Evolutionary conservation across 2,329 filamentous ascomycete species (phyloP).

Genomic region (Beauveria asiatica): DNA sequence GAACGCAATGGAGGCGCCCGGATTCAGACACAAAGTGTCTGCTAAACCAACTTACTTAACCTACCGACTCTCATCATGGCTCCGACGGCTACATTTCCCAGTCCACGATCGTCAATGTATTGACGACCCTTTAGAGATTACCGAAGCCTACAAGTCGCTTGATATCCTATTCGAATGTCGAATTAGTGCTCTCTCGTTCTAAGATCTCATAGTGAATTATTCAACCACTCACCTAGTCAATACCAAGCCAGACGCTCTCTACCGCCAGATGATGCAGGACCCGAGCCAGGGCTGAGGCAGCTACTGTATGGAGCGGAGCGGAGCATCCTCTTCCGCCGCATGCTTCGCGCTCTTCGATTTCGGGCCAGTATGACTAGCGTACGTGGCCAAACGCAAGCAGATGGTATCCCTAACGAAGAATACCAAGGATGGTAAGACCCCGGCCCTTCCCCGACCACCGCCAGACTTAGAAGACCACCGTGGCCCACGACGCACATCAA

Average conservation of each 20-base stretch:
- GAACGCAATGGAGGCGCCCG: neutral
- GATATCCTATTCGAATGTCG: neutral
- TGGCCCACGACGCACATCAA: constrained; percentile 43
- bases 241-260: constrained; percentile 38
- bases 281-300: constrained; percentile 39
- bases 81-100: neutral
- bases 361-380: constrained; percentile 48
- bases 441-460: neutral
- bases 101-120: neutral
- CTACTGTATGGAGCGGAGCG: constrained; percentile 55
- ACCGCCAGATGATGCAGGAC: constrained; percentile 37
- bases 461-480: neutral
- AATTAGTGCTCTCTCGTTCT: constrained; percentile 38
- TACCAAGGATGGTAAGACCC: constrained; percentile 37
- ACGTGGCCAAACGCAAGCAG: constrained; percentile 32
- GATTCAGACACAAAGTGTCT: neutral
- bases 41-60: neutral
- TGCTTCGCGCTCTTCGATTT: constrained; percentile 42
- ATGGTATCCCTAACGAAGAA: constrained; percentile 31
- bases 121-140: neutral
- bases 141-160: neutral
- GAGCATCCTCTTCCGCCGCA: constrained; percentile 45
- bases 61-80: neutral
- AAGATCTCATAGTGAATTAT: constrained; percentile 50
- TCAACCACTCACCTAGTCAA: constrained; percentile 27